Evolutionary conservation across 768 basidiomycete species (phyloP).

Genomic region (Tricholoma flavovirens): DNA sequence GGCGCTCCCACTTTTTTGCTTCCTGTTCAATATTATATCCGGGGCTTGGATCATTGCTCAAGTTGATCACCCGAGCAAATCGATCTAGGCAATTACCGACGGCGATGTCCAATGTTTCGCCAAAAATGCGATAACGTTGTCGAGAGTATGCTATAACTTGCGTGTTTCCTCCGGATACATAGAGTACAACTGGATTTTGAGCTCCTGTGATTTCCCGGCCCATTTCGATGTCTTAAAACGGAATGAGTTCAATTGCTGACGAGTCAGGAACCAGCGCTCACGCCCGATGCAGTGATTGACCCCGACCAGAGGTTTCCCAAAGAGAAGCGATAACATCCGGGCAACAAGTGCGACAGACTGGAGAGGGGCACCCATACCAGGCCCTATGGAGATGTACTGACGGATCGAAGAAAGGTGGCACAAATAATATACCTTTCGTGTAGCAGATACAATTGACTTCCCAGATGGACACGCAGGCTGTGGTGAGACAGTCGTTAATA

Average conservation of each 20-base stretch:
- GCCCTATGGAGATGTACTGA: slow-evolving; percentile 48
- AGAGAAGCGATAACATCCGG: slow-evolving; percentile 81
- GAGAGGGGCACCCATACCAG: slow-evolving; percentile 98
- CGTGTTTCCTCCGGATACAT: slow-evolving; percentile 98
- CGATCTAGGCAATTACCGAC: slow-evolving; percentile 98
- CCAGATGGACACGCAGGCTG: slow-evolving; percentile 63
- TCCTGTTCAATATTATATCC: slow-evolving; percentile 97
- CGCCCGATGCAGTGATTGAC: slow-evolving; percentile 99
- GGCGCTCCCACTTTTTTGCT: slow-evolving; percentile 71
- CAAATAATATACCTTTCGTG: slow-evolving; percentile 74
- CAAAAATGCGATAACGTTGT: slow-evolving; percentile 96
- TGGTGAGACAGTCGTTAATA: slow-evolving; percentile 66
- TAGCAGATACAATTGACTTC: slow-evolving; percentile 94
- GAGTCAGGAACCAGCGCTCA: slow-evolving; percentile 35
- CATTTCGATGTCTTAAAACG: slow-evolving; percentile 89
- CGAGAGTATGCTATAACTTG: slow-evolving; percentile 99
- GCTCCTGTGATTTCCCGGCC: slow-evolving; percentile 93
- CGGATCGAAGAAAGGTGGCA: neutral
- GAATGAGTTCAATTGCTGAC: neutral
- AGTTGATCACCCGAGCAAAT: slow-evolving; percentile 89
- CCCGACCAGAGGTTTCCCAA: slow-evolving; percentile 86
- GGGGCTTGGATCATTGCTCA: slow-evolving; percentile 93
- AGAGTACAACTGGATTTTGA: slow-evolving; percentile 92
- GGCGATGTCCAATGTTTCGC: slow-evolving; percentile 98
- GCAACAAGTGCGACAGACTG: slow-evolving; percentile 95